Percentiles rank a stretch among this genome's conserved stretches.
Evolutionary conservation across 2,329 filamentous ascomycete genomes (phyloP).

Genomic region (Aspergillus vadensis): DNA sequence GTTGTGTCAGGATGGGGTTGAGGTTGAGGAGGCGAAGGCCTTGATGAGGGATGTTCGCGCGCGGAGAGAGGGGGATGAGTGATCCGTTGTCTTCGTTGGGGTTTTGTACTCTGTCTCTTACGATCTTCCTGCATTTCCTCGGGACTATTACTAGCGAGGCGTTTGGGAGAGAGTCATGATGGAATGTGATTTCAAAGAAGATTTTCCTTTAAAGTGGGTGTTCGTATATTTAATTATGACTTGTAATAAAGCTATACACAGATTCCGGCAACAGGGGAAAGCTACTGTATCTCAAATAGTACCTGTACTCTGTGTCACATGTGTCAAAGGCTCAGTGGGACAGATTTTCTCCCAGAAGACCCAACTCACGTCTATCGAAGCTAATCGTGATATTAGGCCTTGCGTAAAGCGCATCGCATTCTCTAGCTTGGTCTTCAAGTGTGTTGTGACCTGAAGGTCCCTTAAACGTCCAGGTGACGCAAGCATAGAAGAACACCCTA

Average conservation of each 20-base stretch:
- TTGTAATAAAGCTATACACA: background rate
- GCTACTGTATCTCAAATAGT: background rate
- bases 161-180: constrained; percentile 6
- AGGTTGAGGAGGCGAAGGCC: constrained; percentile 96
- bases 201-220: too few species aligned
- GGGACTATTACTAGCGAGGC: constrained; percentile 12
- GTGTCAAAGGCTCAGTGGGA: constrained; percentile 17
- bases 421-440: background rate
- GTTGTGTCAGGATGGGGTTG: constrained; percentile 90
- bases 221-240: too few species aligned
- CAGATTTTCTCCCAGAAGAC: constrained; percentile 20
- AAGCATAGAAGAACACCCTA: constrained; percentile 36
- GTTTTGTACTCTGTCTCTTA: background rate
- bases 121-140: background rate
- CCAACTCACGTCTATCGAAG: constrained; percentile 32
- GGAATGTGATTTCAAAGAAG: background rate
- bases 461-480: constrained; percentile 29
- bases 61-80: constrained; percentile 59
- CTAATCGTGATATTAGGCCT: constrained; percentile 22
- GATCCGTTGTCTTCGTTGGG: too few species aligned
- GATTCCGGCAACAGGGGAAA: background rate
- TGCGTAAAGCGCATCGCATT: background rate
- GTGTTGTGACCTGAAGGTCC: background rate
- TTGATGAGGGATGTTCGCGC: constrained; percentile 83
- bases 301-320: background rate